Conservation (phyloP, 2,329 filamentous ascomycete species). For the Elsinoe necatrix region DNA sequence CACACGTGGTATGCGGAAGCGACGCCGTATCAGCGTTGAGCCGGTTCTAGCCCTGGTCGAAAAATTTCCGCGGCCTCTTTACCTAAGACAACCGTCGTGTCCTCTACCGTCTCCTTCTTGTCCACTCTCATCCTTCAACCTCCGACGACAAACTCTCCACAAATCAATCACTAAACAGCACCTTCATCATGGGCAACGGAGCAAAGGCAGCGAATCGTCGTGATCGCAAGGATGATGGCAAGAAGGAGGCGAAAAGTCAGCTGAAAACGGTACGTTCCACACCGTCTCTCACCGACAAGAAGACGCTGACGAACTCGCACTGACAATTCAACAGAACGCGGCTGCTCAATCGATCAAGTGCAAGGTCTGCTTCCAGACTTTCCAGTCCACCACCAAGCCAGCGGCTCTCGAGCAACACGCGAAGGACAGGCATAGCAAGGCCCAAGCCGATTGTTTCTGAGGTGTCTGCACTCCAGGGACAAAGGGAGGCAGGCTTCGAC, state of each 20-base stretch:
- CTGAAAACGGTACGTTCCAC: conserved; percentile 20
- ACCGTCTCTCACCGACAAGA: not conserved
- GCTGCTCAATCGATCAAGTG: conserved; percentile 70
- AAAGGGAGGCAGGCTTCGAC: not conserved
- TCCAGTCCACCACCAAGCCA: conserved; percentile 67
- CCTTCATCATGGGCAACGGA: conserved; percentile 33
- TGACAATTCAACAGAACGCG: conserved; percentile 49
- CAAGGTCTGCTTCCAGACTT: conserved; percentile 66
- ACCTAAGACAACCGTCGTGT: not conserved
- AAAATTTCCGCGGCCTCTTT: not conserved
- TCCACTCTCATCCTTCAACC: not conserved
- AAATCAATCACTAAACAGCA: too few species aligned
- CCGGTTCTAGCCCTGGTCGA: not conserved
- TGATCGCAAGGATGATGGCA: conserved; percentile 60
- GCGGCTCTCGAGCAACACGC: conserved; percentile 59
- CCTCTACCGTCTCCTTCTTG: not conserved
- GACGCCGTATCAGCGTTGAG: not conserved
- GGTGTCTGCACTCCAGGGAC: not conserved
- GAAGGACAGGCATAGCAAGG: conserved; percentile 67
- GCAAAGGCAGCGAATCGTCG: conserved; percentile 64
- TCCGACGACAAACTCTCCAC: not conserved
- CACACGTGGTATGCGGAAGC: not conserved
- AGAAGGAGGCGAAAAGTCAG: conserved; percentile 25
- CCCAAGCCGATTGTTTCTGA: conserved; percentile 58
- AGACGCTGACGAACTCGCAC: not conserved